Base-by-base conservation (phyloP, 2,329 filamentous ascomycete species). In the Tolypocladium cylindrosporum region DNA sequence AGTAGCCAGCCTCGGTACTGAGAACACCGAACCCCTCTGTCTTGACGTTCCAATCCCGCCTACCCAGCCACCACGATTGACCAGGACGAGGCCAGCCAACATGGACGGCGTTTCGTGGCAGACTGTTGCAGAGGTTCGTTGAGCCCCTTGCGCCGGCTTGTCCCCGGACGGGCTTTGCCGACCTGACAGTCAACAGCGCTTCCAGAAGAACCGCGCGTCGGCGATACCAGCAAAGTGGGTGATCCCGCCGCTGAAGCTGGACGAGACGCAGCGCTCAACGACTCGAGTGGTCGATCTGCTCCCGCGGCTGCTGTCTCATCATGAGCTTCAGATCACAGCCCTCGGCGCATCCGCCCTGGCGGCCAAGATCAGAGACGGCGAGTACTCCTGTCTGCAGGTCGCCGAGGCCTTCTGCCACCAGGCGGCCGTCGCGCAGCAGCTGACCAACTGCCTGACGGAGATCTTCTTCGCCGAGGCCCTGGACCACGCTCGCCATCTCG, bases 401-500 rank as follows among this genome's bases (percentile, higher is more conserved):
- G 61, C 63, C 0, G 56, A 64, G 14, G 67, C 67, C 1, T 68
- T 69, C 27, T 64, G 63, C 43, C 68, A 69, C 53, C 61, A 64
- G 42, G 67, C 67, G 1, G 67, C 67, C 45, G 43, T 69, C 9
- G 66, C 66, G 0, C 67, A 69, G 43, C 68, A 68, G 54, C 56
- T 68, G 53, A 72, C 71, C 9, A 74, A 75, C 55, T 77, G 73
- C 54, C 63, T 77, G 34, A 75, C 72, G 1, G 79, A 82, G 59
- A 74, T 82, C 1, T 76, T 81, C 59, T 81, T 83, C 62, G 67
- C 74, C 1, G 67, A 74, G 31, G 81, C 79, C 0, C 66, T 83
- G 3, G 58, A 66, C 1, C 67, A 69, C 4, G 81, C 81, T 0
- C 66, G 67, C 39, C 55, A 67, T 9, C 68, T 83, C 2, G 82